Evolutionary conservation across 805 yeast species (phyloP).

Genomic region (Pichia eremophila): DNA sequence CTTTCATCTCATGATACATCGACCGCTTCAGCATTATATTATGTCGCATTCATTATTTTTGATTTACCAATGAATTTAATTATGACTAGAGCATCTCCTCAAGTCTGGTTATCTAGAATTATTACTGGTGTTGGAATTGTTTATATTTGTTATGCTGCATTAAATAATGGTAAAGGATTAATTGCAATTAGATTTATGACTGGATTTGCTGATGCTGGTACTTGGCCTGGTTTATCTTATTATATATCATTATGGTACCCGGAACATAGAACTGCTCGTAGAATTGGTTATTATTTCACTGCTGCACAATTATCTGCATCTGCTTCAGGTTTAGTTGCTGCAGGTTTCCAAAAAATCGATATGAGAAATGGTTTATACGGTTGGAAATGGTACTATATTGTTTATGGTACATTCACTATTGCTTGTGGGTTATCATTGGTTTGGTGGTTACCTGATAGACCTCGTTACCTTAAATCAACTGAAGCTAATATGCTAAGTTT

Average conservation of each 20-base stretch:
- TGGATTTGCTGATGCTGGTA: constrained; percentile 76
- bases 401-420: constrained; percentile 65
- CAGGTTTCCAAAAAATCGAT: constrained; percentile 83
- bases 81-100: constrained; percentile 80
- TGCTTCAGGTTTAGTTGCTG: constrained; percentile 79
- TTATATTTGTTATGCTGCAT: constrained; percentile 62
- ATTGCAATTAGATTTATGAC: constrained; percentile 64
- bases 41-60: constrained; percentile 74
- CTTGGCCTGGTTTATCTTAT: constrained; percentile 87
- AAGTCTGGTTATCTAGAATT: constrained; percentile 75
- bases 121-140: constrained; percentile 70
- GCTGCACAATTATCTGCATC: constrained; percentile 90
- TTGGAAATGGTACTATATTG: constrained; percentile 79
- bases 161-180: constrained; percentile 47
- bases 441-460: constrained; percentile 87
- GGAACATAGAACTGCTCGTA: constrained; percentile 57
- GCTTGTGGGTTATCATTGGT: constrained; percentile 52
- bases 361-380: constrained; percentile 62
- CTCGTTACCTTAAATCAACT: constrained; percentile 26
- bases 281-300: constrained; percentile 84
- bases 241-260: constrained; percentile 83
- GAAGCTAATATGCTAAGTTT: constrained; percentile 11
- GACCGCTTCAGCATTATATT: constrained; percentile 71
- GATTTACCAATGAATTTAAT: constrained; percentile 82
- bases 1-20: constrained; percentile 51